These are phyloP conservation scores for Trebouxia gelatinosa DNA, from an alignment of 163 green algal species.

Conservation along the genomic window DNA sequence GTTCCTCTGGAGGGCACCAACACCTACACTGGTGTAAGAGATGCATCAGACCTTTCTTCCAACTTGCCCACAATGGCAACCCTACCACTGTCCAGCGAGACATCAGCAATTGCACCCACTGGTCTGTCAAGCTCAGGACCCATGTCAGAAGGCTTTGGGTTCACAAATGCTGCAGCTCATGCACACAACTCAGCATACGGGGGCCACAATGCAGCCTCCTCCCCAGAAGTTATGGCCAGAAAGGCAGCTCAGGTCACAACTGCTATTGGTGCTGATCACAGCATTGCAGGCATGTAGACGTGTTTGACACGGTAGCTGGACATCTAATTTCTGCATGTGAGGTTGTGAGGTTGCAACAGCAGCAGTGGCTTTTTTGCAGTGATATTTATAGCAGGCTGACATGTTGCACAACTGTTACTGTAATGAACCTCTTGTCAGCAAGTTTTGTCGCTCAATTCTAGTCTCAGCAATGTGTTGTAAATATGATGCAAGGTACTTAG, in stretches of 20 bases:
- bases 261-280: not conserved
- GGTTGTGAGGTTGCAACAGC: too few relatives aligned
- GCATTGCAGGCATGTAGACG: conserved; percentile 24
- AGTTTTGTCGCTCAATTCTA: too few relatives aligned
- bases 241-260: conserved; percentile 18
- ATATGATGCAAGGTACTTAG: too few relatives aligned
- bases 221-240: conserved; percentile 22
- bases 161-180: not conserved
- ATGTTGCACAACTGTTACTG: too few relatives aligned
- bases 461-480: too few relatives aligned
- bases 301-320: too few relatives aligned
- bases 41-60: conserved; percentile 3
- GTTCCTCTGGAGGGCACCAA: conserved; percentile 13
- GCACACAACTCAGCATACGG: not conserved
- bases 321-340: too few relatives aligned
- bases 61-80: conserved; percentile 6
- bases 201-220: not conserved
- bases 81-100: conserved; percentile 2
- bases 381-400: too few relatives aligned
- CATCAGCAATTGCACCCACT: conserved; percentile 16
- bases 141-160: too few relatives aligned
- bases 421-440: too few relatives aligned
- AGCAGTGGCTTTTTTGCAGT: too few relatives aligned
- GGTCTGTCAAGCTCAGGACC: too few relatives aligned
- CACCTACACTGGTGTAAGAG: conserved; percentile 13